Conservation (phyloP, 1,139 yeast genomes). For the Saccharomycopsis crataegensis region DNA sequence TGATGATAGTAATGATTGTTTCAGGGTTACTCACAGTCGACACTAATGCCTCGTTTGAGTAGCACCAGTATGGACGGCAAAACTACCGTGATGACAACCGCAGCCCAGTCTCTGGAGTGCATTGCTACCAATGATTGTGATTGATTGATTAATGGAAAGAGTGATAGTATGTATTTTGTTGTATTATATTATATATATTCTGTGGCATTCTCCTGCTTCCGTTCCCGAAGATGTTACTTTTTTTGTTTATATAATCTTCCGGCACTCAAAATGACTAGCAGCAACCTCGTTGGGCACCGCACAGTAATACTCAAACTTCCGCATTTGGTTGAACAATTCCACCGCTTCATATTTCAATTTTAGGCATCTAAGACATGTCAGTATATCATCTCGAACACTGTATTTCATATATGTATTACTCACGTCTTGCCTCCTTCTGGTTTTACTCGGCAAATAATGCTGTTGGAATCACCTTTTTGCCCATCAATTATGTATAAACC, state of each 20-base stretch:
- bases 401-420: not conserved
- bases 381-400: too few relatives aligned
- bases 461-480: slow-evolving; percentile 12
- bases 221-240: not conserved
- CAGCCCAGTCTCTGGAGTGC: slow-evolving; percentile 72
- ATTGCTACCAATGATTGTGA: slow-evolving; percentile 25
- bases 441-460: slow-evolving; percentile 18
- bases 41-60: slow-evolving; percentile 67
- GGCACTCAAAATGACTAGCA: slow-evolving; percentile 19
- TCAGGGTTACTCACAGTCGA: slow-evolving; percentile 40
- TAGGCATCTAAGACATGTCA: slow-evolving; percentile 7
- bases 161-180: not conserved
- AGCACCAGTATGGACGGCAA: slow-evolving; percentile 81
- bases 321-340: slow-evolving; percentile 18
- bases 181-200: not conserved
- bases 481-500: slow-evolving; percentile 19
- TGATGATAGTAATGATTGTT: not conserved
- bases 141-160: not conserved
- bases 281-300: slow-evolving; percentile 12
- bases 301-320: slow-evolving; percentile 18
- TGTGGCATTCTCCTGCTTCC: not conserved
- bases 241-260: slow-evolving; percentile 12
- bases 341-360: slow-evolving; percentile 17
- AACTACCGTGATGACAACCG: slow-evolving; percentile 72
- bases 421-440: slow-evolving; percentile 14